Conservation (phyloP, 768 basidiomycete species). For the Xerocomellus chrysenteron region DNA sequence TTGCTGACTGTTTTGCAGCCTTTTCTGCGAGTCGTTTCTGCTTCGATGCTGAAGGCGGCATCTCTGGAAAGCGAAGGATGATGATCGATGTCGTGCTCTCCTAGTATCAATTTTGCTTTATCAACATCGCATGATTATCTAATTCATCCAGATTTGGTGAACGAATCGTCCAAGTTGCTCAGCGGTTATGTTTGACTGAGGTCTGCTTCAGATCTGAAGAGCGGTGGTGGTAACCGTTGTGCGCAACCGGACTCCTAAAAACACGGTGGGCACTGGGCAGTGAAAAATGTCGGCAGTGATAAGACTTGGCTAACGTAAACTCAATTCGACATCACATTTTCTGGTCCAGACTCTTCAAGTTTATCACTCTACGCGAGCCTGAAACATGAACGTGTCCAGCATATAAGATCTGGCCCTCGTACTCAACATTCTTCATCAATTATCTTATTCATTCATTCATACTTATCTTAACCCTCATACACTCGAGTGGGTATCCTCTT, state of each 20-base stretch:
- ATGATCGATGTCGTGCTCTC: constrained; percentile 26
- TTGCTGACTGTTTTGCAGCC: constrained; percentile 76
- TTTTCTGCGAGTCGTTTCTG: constrained; percentile 96
- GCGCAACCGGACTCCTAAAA: not conserved
- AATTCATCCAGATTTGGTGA: constrained; percentile 19
- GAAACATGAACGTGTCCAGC: not conserved
- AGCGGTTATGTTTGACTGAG: not conserved
- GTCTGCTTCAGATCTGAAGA: too few species aligned
- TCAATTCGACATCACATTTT: not conserved
- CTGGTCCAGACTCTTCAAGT: not conserved
- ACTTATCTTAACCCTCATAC: too few species aligned
- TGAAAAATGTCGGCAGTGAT: not conserved
- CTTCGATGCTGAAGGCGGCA: constrained; percentile 81
- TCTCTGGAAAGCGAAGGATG: constrained; percentile 30
- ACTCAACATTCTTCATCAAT: too few species aligned
- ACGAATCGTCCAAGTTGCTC: not conserved
- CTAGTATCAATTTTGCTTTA: constrained; percentile 14
- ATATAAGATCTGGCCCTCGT: not conserved
- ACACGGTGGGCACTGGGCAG: not conserved
- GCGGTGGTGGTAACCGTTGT: not conserved
- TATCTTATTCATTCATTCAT: too few species aligned
- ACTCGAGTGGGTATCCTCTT: too few species aligned
- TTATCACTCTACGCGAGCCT: not conserved
- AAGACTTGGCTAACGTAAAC: not conserved
- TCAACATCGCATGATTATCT: constrained; percentile 27